phyloP scores from a whole-genome alignment of 2,329 filamentous ascomycete species.

The Colletotrichum phormii region DNA sequence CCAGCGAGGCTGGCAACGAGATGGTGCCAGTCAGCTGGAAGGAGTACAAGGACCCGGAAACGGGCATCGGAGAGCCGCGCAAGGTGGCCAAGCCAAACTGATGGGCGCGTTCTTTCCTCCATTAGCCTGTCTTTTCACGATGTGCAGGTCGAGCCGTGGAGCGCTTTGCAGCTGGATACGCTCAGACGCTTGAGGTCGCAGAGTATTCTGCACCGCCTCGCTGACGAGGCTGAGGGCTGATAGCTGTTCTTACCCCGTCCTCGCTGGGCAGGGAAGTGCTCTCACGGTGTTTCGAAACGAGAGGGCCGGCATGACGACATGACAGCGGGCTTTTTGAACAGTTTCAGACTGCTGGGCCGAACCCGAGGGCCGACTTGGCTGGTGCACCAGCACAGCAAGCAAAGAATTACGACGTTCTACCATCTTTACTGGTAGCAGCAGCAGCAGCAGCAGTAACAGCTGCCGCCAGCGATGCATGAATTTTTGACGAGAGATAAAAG shows the following conservation, averaged over 20 bases:
- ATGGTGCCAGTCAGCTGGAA: constrained; percentile 97
- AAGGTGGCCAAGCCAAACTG: constrained; percentile 96
- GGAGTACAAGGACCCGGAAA: constrained; percentile 88
- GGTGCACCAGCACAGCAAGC: not conserved
- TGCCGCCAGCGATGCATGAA: constrained; percentile 2
- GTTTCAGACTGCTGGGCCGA: constrained; percentile 11
- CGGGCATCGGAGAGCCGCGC: constrained; percentile 79
- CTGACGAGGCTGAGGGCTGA: constrained; percentile 11
- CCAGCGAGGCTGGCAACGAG: constrained; percentile 85
- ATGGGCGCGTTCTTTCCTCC: constrained; percentile 43
- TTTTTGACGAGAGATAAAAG: constrained; percentile 1
- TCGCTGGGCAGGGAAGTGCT: constrained; percentile 19
- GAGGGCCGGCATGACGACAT: constrained; percentile 21
- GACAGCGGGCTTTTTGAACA: constrained; percentile 10
- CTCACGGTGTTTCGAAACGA: constrained; percentile 26
- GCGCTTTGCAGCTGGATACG: constrained; percentile 27
- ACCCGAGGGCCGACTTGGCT: not conserved
- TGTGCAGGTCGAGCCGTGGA: not conserved
- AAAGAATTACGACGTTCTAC: not conserved
- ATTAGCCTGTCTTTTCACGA: not conserved
- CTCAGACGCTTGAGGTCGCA: constrained; percentile 15
- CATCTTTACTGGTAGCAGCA: not conserved
- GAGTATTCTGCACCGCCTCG: constrained; percentile 19
- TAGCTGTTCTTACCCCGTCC: not conserved
- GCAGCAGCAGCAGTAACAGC: constrained; percentile 14